Percentiles rank a stretch among this genome's conserved stretches.
Evolutionary conservation across 2,329 filamentous ascomycete genomes (phyloP).

Genomic region (Colletotrichum lindemuthianum): DNA sequence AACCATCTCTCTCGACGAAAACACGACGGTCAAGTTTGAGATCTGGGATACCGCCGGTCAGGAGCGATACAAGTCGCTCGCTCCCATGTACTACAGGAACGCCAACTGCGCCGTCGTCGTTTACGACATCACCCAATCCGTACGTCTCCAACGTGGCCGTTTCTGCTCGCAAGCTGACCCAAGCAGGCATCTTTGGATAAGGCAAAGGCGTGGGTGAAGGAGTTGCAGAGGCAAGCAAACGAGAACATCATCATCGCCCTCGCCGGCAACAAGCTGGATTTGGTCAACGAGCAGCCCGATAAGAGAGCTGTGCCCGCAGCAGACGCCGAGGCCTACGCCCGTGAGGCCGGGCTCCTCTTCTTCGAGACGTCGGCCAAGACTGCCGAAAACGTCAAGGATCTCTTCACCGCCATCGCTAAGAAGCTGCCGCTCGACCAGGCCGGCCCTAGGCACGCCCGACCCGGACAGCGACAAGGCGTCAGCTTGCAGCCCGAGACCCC

Average conservation of each 20-base stretch:
- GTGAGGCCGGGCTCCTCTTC: constrained; percentile 92
- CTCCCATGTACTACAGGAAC: constrained; percentile 99
- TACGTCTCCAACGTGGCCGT: constrained; percentile 58
- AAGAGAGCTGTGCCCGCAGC: constrained; percentile 91
- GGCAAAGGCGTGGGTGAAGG: constrained; percentile 99
- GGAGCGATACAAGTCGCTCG: constrained; percentile 98
- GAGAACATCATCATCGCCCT: constrained; percentile 99
- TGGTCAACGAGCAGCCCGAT: constrained; percentile 93
- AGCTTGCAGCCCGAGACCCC: constrained; percentile 66
- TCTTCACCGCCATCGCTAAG: constrained; percentile 98
- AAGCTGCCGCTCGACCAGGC: constrained; percentile 96
- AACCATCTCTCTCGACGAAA: constrained; percentile 97
- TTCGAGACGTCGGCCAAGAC: constrained; percentile 99
- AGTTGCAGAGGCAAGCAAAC: constrained; percentile 97
- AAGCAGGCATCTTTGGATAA: constrained; percentile 92
- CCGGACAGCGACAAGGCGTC: constrained; percentile 68
- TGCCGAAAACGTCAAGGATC: constrained; percentile 91
- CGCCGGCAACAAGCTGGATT: constrained; percentile 96
- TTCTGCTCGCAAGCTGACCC: constrained; percentile 38
- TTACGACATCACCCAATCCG: constrained; percentile 99
- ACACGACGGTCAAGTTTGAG: constrained; percentile 99
- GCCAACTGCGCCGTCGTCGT: constrained; percentile 99
- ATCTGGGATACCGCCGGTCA: constrained; percentile 99
- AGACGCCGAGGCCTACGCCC: constrained; percentile 94
- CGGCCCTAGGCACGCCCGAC: constrained; percentile 86